Base-by-base conservation (phyloP, 192 early-diverging fungal genomes). In the Chytriomyces sp. region DNA sequence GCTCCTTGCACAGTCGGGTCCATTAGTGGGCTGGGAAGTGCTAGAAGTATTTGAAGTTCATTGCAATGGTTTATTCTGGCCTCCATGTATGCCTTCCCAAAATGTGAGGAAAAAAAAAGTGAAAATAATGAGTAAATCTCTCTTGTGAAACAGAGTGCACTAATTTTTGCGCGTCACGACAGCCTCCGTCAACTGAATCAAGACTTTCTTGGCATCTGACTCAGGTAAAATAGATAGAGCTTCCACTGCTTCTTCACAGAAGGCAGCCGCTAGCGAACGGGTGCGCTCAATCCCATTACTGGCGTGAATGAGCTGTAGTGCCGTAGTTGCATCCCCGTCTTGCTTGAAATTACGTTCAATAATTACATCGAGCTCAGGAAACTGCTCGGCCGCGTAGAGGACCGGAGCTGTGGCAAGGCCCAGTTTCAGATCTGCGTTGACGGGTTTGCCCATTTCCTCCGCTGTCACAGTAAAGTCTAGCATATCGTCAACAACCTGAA, bases 371-470 rank as follows among this genome's bases (percentile, higher is more conserved):
- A 99, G 81, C 73, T 94, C 90, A 3, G 94, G 89, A 70, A 81
- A 93, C 79, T 93, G 88, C 54, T 96, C 90, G 80, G 92, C 93
- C 5, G 96, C 95, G 78, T 90, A 99, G 38, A 99, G 79, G 0
- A 99, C 93, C 0, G 96, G 96, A 0, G 95, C 94, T 8, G 94
- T 96, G 0, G 94, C 96, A 53, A 98, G 78, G 2, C 96, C 94
- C 2, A 96, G 82, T 68, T 93, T 89, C 38, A 96, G 77, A 64
- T 96, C 95, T 0, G 95, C 94, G 38, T 93, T 93, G 3, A 87
- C 91, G 28, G 94, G 94, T 78, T 98, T 98, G 31, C 95, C 96
- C 64, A 97, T 77, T 54, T 91, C 85, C 33, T 89, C 83, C 1
- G 90, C 82, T 17, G 86, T 81, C 7, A 86, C 87, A 0, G 90